Evolutionary conservation across 495 filamentous ascomycete genomes (phyloP), one percentile per base, ranked within the genome.

Genomic region (Xylaria telfairii): DNA sequence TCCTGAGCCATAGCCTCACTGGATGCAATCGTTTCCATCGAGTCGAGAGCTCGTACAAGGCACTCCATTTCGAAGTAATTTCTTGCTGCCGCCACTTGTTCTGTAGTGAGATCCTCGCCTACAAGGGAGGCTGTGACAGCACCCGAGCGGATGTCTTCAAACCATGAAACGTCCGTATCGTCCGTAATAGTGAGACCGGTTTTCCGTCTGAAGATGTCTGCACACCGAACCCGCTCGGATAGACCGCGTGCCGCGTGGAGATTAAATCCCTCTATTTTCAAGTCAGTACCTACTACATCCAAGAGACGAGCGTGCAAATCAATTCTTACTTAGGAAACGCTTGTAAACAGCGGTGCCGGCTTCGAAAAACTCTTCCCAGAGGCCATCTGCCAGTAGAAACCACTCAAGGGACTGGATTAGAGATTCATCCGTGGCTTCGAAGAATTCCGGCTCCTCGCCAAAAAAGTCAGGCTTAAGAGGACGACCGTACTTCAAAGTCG

Each of bases 321-420:
- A 49, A 10, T 42, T 49, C 90, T 83, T 85, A 95, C 92, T 87
- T 49, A 93, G 81, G 59, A 93, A 89, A 61, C 86, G 86, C 76
- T 91, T 91, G 81, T 97, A 94, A 42, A 94, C 84, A 73, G 88
- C 80, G 39, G 86, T 84, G 44, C 92, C 90, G 46, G 87, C 85
- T 19, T 82, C 72, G 80, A 95, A 93, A 3, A 93, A 91, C 69
- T 92, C 86, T 34, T 83, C 78, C 86, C 92, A 93, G 66, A 93
- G 84, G 1, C 86, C 90, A 32, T 92, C 89, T 17, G 93, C 83
- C 56, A 91, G 82, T 70, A 92, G 80, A 76, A 93, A 90, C 96
- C 96, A 99, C 74, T 97, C 92, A 67, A 97, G 78, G 65, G 91
- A 89, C 46, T 90, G 87, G 61, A 98, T 93, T 68, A 97, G 82